A percentile compares a stretch with the other conserved stretches of the same genome.
Conservation (phyloP, 2,329 filamentous ascomycete genomes). For the Aspergillus eucalypticola region DNA sequence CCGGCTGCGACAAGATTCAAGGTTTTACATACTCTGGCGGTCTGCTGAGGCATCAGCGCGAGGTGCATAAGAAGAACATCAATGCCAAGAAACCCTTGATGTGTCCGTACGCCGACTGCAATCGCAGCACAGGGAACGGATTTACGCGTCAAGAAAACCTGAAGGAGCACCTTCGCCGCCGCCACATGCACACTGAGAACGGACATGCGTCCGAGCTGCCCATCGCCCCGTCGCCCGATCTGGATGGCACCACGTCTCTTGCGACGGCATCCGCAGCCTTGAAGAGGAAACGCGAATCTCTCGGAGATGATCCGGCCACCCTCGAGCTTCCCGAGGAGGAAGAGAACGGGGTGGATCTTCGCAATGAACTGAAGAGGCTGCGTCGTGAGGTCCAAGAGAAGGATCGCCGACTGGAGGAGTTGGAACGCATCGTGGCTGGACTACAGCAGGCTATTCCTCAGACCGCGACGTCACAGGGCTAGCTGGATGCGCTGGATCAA, state of each 20-base stretch:
- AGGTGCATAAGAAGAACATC: slow-evolving; percentile 88
- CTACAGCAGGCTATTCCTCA: slow-evolving; percentile 41
- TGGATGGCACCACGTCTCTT: slow-evolving; percentile 34
- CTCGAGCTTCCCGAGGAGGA: slow-evolving; percentile 35
- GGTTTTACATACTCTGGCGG: slow-evolving; percentile 96
- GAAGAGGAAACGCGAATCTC: slow-evolving; percentile 40
- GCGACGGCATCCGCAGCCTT: slow-evolving; percentile 30
- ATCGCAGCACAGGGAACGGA: slow-evolving; percentile 81
- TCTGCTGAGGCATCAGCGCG: slow-evolving; percentile 83
- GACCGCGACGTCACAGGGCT: slow-evolving; percentile 22
- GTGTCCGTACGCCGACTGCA: slow-evolving; percentile 85
- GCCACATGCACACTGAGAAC: slow-evolving; percentile 64
- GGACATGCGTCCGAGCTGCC: slow-evolving; percentile 32
- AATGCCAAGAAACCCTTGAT: slow-evolving; percentile 84
- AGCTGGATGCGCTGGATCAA: slow-evolving; percentile 1
- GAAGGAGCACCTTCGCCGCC: slow-evolving; percentile 86
- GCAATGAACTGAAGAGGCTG: slow-evolving; percentile 66
- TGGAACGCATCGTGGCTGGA: slow-evolving; percentile 42
- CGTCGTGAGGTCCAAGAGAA: slow-evolving; percentile 65
- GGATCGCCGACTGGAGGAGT: slow-evolving; percentile 44
- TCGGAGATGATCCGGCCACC: slow-evolving; percentile 27
- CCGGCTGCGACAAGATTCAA: slow-evolving; percentile 85
- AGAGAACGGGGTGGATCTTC: slow-evolving; percentile 50
- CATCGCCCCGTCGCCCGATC: slow-evolving; percentile 31
- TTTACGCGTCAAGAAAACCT: slow-evolving; percentile 94